A percentile compares a stretch with the other conserved stretches of the same genome.
These are phyloP conservation scores for Neospora caninum DNA, from an alignment of 169 alveolate genomes.

Conservation along the genomic window DNA sequence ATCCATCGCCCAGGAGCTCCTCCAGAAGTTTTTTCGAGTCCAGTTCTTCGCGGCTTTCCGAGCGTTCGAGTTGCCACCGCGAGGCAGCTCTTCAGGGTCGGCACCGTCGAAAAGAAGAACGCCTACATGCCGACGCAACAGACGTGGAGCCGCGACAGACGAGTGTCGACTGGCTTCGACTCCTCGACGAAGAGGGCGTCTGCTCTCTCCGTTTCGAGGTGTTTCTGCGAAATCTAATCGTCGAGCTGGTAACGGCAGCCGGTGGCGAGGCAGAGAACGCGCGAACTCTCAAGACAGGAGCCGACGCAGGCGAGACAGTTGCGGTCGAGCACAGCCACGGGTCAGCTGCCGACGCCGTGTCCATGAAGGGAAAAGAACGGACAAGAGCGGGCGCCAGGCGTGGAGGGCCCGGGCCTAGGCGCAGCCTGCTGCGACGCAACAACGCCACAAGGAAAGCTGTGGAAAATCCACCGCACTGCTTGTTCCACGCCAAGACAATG, in stretches of 20 bases:
- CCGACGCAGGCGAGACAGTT: not conserved
- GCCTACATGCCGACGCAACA: not conserved
- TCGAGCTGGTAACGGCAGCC: slow-evolving; percentile 21
- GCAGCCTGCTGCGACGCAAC: not conserved
- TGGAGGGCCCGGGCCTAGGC: too few species aligned
- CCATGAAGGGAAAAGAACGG: not conserved
- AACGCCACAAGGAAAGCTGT: not conserved
- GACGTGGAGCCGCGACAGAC: not conserved
- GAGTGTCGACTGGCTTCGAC: not conserved
- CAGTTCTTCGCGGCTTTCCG: too few species aligned
- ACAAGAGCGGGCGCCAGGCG: not conserved
- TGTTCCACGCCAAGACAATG: slow-evolving; percentile 31
- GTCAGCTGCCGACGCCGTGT: not conserved
- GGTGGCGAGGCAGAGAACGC: slow-evolving; percentile 1
- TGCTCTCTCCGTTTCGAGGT: slow-evolving; percentile 14
- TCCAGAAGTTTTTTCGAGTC: not conserved
- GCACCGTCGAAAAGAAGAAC: not conserved
- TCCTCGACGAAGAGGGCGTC: slow-evolving; percentile 8
- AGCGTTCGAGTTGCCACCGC: too few species aligned
- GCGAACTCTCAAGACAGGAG: not conserved
- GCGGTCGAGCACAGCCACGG: not conserved
- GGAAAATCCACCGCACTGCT: not conserved
- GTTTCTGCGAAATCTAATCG: not conserved
- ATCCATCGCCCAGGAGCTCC: not conserved
- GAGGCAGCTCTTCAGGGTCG: not conserved